Evolutionary conservation across 371 early-diverging fungal species (phyloP).

Genomic region (Mucor plumbeus): DNA sequence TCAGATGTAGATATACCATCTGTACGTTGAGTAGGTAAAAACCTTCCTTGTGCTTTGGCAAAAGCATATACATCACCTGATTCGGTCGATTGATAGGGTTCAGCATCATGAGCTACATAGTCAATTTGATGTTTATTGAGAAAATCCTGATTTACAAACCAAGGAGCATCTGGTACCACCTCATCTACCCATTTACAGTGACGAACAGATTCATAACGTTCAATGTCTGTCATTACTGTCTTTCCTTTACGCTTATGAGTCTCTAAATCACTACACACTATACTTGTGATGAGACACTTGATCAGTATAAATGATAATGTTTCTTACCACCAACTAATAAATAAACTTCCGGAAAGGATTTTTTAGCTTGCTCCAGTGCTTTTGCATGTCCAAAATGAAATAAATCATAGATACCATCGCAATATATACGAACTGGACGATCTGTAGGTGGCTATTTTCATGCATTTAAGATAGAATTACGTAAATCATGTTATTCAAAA

Average conservation of each 20-base stretch:
- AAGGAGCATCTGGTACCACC: constrained; percentile 90
- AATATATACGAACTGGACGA: constrained; percentile 86
- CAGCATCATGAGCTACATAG: constrained; percentile 97
- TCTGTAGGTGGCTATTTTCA: constrained; percentile 65
- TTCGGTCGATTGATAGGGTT: constrained; percentile 86
- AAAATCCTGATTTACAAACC: constrained; percentile 91
- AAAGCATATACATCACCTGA: constrained; percentile 94
- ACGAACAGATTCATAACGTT: constrained; percentile 89
- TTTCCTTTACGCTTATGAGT: constrained; percentile 92
- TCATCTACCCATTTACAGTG: constrained; percentile 98
- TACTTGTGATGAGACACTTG: background rate
- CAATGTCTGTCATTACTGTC: constrained; percentile 89
- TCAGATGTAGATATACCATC: constrained; percentile 96
- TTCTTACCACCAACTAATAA: constrained; percentile 87
- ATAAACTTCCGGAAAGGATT: constrained; percentile 85
- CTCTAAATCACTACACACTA: constrained; percentile 86
- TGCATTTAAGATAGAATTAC: background rate
- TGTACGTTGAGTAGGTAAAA: constrained; percentile 93
- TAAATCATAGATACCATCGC: constrained; percentile 95
- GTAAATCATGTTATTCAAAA: background rate
- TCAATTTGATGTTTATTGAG: constrained; percentile 91
- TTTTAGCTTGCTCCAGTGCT: constrained; percentile 94
- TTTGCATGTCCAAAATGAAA: constrained; percentile 97
- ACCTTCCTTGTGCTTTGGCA: constrained; percentile 88
- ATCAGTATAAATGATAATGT: background rate